Conservation (phyloP, 2,329 filamentous ascomycete species). For the Pseudogymnoascus sp. region DNA sequence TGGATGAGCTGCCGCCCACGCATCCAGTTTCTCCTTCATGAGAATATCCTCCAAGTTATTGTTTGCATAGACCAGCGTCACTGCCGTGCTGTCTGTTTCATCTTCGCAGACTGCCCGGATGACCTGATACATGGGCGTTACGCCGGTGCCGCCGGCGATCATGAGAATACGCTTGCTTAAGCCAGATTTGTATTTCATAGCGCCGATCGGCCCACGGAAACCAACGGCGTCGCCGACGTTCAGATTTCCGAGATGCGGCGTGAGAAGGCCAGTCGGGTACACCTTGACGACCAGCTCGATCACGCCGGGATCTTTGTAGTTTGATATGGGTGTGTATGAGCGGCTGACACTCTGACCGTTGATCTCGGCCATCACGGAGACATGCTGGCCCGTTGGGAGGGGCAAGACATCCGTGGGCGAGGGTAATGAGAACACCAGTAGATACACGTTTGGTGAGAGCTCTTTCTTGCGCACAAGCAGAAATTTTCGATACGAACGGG, state of each 20-base stretch:
- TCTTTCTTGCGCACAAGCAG: not conserved
- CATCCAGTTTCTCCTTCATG: not conserved
- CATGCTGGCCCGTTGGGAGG: slow-evolving; percentile 34
- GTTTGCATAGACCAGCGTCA: not conserved
- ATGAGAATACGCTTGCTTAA: slow-evolving; percentile 41
- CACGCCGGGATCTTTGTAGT: slow-evolving; percentile 39
- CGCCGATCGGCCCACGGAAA: slow-evolving; percentile 47
- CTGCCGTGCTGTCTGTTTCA: not conserved
- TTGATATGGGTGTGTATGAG: slow-evolving; percentile 39
- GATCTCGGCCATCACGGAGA: slow-evolving; percentile 29
- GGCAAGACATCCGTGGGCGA: not conserved
- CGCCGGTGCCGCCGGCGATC: slow-evolving; percentile 45
- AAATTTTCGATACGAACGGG: not conserved
- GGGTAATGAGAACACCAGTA: not conserved
- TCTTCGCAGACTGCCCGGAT: slow-evolving; percentile 56
- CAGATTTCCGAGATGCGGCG: slow-evolving; percentile 38
- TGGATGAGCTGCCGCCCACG: not conserved
- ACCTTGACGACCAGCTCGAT: slow-evolving; percentile 43
- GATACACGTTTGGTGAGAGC: not conserved
- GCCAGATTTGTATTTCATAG: slow-evolving; percentile 41
- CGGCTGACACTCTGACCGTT: slow-evolving; percentile 28
- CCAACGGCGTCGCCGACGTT: slow-evolving; percentile 40
- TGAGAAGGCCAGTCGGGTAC: slow-evolving; percentile 44
- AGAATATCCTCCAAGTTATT: not conserved
- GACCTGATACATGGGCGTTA: slow-evolving; percentile 51